Conservation (phyloP, 2,329 filamentous ascomycete genomes). For the Ophiostoma perfectum region DNA sequence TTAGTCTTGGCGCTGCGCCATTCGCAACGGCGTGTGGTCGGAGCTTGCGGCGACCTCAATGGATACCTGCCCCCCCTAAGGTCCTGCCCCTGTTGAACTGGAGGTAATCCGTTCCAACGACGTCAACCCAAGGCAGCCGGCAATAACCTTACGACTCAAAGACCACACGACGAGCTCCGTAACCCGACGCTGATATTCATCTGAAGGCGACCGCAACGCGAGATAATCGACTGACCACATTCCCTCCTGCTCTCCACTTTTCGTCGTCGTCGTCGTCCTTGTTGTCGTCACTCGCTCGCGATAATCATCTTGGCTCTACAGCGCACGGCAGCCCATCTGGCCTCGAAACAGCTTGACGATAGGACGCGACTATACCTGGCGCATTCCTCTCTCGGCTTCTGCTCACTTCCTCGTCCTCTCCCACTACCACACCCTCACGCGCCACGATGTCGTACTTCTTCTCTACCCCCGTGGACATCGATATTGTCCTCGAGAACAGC, state of each 20-base stretch:
- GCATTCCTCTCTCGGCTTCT: not conserved
- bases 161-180: not conserved
- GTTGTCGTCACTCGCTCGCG: constrained; percentile 6
- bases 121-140: constrained; percentile 8
- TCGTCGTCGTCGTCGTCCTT: constrained; percentile 3
- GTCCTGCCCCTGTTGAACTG: constrained; percentile 9
- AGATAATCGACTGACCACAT: not conserved
- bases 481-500: constrained; percentile 91
- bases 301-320: constrained; percentile 4
- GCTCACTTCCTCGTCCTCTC: too few relatives aligned
- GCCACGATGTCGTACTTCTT: constrained; percentile 90
- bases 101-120: constrained; percentile 2
- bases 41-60: constrained; percentile 19
- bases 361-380: not conserved
- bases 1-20: constrained; percentile 15
- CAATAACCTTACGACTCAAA: not conserved
- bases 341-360: not conserved
- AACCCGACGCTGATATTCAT: not conserved
- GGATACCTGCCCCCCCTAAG: constrained; percentile 11
- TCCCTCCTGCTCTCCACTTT: constrained; percentile 5
- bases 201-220: not conserved
- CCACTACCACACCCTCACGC: not conserved
- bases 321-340: not conserved
- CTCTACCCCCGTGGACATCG: constrained; percentile 96
- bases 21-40: constrained; percentile 17